Base-by-base conservation (phyloP, 805 yeast genomes). In the Cyberlindnera mrakii region DNA sequence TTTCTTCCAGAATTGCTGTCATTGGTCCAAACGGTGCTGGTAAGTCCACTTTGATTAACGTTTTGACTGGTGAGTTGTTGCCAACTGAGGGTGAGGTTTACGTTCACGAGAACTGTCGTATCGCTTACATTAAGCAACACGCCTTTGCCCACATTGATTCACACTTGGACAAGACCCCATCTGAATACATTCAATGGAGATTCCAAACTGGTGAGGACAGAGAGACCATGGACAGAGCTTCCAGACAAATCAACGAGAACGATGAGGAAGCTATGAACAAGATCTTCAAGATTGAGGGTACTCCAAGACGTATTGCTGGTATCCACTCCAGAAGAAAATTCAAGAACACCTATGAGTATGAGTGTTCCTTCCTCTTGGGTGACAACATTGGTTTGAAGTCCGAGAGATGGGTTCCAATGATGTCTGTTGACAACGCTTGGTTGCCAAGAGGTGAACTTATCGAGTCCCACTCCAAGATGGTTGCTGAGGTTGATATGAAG, bases 161-260 rank as follows among this genome's bases (percentile, higher is more conserved):
- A 69, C 99, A 93, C 71, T 81, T 91, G 72, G 99, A 93, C 82
- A 87, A 85, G 82, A 93, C 99, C 67, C 99, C 99, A 68, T 89
- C 97, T 65, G 99, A 93, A 80, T 93, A 93, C 80, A 93, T 93
- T 64, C 99, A 93, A 80, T 93, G 99, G 99, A 93, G 99, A 85
- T 93, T 91, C 97, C 99, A 93, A 80, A 93, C 99, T 69, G 99
- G 99, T 90, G 99, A 93, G 80, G 99, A 93, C 76, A 89, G 99
- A 80, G 99, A 93, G 81, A 93, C 99, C 75, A 93, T 93, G 99
- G 99, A 93, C 81, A 87, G 98, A 80, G 99, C 98, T 70, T 88
- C 95, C 73, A 88, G 99, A 81, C 91, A 84, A 72, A 89, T 93
- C 71, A 89, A 85, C 68, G 99, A 93, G 78, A 75, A 78, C 62